Evolutionary conservation across 257 asterid genomes (phyloP), one percentile per base, ranked within the genome.

Genomic region (Gentiana dahurica): DNA sequence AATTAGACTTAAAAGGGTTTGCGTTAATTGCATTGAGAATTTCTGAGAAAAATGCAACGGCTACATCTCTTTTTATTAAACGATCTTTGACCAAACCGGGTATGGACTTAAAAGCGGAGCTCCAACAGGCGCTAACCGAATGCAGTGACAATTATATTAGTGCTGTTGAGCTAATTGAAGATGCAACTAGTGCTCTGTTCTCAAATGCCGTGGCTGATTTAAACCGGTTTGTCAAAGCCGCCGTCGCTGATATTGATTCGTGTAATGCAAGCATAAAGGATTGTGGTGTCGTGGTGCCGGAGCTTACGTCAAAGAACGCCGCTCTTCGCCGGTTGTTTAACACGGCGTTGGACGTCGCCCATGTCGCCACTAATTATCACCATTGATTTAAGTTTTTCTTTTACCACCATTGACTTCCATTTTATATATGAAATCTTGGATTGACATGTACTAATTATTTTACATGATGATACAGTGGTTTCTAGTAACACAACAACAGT

Each of bases 81-180:
- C 4, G 8, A 2, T 9, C 55, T 2, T 52, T 66, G 3, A 34
- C 4, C 5, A 44, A 36, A 2, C 7, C 63, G 0, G 51, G 47
- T 1, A 6, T 4, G 5, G 57, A 48, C 6, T 35, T 43, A 6
- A 54, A 57, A 12, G 57, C 71, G 1, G 53, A 7, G 0, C 11
- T 46, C 46, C 61, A 63, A 32, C 56, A 68, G 24, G 78, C 86
- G 0, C n/a, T 87, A n/a, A 9, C 39, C 13, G 82, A 84, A 0
- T 84, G 95, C 76, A 9, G 48, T 41, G 85, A 72, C 1, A 81
- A 76, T 32, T 84, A 79, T 70, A 51, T 44, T 8, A 67, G 83
- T 0, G 69, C 82, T 1, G 86, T 71, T 1, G 95, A 84, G 36
- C 45, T 87, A 53, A 68, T 87, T 9, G 94, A 84, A 62, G 83